Evolutionary conservation across 2,329 filamentous ascomycete genomes (phyloP).

Genomic region (Seiridium cupressi): DNA sequence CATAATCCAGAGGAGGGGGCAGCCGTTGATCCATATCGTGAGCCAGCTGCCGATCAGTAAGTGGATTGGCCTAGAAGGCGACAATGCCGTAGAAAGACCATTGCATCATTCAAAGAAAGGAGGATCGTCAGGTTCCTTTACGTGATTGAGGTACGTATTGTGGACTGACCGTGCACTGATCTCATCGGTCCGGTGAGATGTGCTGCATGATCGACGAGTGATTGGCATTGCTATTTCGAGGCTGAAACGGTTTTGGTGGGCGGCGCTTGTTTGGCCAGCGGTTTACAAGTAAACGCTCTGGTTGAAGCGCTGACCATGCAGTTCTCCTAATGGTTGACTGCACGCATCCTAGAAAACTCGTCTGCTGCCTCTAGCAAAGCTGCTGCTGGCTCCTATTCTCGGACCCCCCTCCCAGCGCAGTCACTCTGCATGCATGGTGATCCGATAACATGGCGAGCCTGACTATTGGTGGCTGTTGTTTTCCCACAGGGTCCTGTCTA

Average conservation of each 20-base stretch:
- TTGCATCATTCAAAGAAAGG: too few relatives aligned
- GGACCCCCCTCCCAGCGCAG: neutral
- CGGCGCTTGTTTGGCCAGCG: neutral
- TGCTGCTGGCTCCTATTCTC: neutral
- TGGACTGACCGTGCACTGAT: neutral
- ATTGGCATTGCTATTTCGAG: constrained; percentile 15
- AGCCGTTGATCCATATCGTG: too few relatives aligned
- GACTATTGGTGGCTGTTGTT: constrained; percentile 4
- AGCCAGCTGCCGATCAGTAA: too few relatives aligned
- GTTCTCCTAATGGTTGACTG: neutral
- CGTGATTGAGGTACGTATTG: neutral
- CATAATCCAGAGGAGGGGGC: too few relatives aligned
- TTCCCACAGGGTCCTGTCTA: neutral
- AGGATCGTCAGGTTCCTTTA: too few relatives aligned
- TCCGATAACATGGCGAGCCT: neutral
- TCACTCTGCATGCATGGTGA: neutral
- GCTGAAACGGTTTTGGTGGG: constrained; percentile 21
- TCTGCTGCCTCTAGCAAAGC: neutral
- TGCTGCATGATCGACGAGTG: constrained; percentile 19
- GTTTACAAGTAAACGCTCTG: neutral
- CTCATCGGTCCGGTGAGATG: constrained; percentile 9
- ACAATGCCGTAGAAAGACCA: too few relatives aligned
- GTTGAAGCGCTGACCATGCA: neutral
- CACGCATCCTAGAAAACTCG: neutral
- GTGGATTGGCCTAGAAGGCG: too few relatives aligned